Percentiles rank a stretch among this genome's conserved stretches.
phyloP scores from a whole-genome alignment of 306 rosid genomes.

The Sicyos baderoa region DNA sequence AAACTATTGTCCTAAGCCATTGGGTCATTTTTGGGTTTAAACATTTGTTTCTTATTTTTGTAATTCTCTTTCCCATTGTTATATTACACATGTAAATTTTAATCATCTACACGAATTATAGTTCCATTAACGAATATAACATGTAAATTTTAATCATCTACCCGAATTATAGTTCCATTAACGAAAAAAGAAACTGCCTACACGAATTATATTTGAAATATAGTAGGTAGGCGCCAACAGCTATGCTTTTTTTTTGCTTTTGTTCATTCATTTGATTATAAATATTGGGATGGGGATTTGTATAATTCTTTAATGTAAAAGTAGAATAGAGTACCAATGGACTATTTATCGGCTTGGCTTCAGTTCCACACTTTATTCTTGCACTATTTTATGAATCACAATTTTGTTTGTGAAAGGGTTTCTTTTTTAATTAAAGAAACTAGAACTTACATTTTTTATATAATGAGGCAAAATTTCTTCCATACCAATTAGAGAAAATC shows the following conservation, averaged over 20 bases:
- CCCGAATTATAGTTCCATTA: too few relatives aligned
- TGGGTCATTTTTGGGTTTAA: neutral
- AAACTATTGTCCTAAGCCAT: too few relatives aligned
- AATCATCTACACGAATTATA: too few relatives aligned
- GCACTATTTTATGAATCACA: neutral
- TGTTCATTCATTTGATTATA: neutral
- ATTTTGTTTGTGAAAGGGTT: too few relatives aligned
- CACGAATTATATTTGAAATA: neutral
- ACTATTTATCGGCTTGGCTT: neutral
- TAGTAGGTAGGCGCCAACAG: neutral
- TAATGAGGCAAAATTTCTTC: too few relatives aligned
- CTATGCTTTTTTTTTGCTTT: neutral
- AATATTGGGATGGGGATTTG: neutral
- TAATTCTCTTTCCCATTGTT: neutral
- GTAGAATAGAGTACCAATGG: neutral
- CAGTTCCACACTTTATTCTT: neutral
- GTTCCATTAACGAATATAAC: too few relatives aligned
- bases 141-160: too few relatives aligned
- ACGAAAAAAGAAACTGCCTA: neutral
- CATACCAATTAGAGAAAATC: too few relatives aligned
- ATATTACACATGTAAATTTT: neutral
- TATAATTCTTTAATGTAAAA: neutral
- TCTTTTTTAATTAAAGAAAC: too few relatives aligned
- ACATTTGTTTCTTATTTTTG: too few relatives aligned
- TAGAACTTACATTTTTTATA: too few relatives aligned